These are phyloP conservation scores for Heliamphora pulchella DNA, from an alignment of 179 eudicot genomes.

Conservation along the genomic window DNA sequence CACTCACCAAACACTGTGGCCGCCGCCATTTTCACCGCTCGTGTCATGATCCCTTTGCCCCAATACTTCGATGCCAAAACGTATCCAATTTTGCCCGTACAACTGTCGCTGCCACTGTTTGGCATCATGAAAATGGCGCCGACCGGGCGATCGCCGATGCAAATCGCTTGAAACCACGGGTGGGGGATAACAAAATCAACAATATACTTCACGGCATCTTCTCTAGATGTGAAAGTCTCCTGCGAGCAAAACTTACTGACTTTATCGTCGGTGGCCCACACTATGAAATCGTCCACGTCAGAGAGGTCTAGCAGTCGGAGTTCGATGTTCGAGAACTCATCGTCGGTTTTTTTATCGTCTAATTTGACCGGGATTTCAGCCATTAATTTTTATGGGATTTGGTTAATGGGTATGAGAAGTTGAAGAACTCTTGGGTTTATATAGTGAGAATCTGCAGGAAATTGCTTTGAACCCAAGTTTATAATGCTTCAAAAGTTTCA, in stretches of 20 bases:
- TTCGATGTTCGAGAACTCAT: slow-evolving; percentile 18
- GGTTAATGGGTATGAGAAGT: background rate
- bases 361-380: background rate
- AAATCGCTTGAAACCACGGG: slow-evolving; percentile 48
- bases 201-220: slow-evolving; percentile 32
- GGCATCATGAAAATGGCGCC: slow-evolving; percentile 33
- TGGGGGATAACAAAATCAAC: slow-evolving; percentile 23
- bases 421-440: background rate
- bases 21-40: slow-evolving; percentile 35
- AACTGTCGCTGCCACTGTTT: slow-evolving; percentile 10
- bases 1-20: slow-evolving; percentile 24
- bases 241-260: slow-evolving; percentile 40
- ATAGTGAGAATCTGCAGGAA: background rate
- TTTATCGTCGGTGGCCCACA: slow-evolving; percentile 42
- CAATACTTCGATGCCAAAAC: slow-evolving; percentile 36
- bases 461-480: background rate
- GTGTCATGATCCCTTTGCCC: slow-evolving; percentile 42
- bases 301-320: slow-evolving; percentile 37
- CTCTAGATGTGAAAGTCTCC: slow-evolving; percentile 33
- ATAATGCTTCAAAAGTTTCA: too few species aligned
- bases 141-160: slow-evolving; percentile 32
- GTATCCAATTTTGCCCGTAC: slow-evolving; percentile 40
- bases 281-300: slow-evolving; percentile 46
- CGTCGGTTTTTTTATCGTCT: background rate
- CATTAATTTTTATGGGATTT: background rate